Conservation (phyloP, 345 rosid genomes). For the Eucalyptus globulus region DNA sequence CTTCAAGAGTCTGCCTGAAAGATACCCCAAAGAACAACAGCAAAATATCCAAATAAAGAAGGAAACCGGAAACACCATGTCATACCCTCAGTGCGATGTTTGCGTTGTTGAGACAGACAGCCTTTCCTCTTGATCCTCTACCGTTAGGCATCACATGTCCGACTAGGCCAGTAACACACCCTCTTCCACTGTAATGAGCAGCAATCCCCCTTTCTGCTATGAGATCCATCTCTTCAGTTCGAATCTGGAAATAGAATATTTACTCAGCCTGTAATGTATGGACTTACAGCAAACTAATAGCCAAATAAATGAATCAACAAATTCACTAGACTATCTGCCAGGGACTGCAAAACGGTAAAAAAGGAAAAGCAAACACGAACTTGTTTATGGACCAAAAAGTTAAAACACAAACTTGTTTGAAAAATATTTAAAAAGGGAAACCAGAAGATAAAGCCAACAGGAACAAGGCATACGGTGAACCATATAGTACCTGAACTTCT, state of each 20-base stretch:
- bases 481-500: conserved; percentile 64
- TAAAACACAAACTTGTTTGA: background rate
- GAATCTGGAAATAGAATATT: conserved; percentile 37
- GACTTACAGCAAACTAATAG: background rate
- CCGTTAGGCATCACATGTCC: conserved; percentile 53
- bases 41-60: background rate
- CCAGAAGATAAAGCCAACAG: background rate
- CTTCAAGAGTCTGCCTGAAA: background rate
- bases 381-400: background rate
- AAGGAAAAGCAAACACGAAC: background rate
- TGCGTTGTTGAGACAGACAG: conserved; percentile 79
- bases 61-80: background rate
- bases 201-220: conserved; percentile 98
- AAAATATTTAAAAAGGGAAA: background rate
- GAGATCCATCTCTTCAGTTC: conserved; percentile 98
- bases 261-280: background rate
- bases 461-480: background rate
- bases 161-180: conserved; percentile 58
- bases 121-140: conserved; percentile 71
- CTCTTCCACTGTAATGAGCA: conserved; percentile 92
- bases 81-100: conserved; percentile 89
- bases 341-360: background rate
- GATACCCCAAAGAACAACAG: background rate
- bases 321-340: background rate
- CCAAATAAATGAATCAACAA: background rate